A percentile compares a stretch with the other conserved stretches of the same genome.
phyloP scores from a whole-genome alignment of 495 filamentous ascomycete species.

The Xylaria scruposa region DNA sequence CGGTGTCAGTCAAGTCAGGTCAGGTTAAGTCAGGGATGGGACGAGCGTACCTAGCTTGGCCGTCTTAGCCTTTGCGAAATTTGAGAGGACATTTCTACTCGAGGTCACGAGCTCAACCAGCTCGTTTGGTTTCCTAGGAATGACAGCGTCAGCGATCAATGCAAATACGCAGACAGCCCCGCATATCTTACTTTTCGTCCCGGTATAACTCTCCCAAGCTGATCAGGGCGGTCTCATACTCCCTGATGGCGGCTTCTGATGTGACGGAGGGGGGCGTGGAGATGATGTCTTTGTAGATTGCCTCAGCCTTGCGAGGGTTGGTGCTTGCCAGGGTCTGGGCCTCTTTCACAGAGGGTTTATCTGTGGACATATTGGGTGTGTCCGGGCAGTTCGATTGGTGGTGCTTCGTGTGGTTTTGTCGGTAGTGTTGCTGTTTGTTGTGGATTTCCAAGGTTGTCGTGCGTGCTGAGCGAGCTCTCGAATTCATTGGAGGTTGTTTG shows the following conservation, averaged over 20 bases:
- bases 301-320: conserved; percentile 79
- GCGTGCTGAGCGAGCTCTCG: conserved; percentile 21
- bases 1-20: not conserved
- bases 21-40: too few relatives aligned
- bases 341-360: conserved; percentile 61
- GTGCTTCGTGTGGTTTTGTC: not conserved
- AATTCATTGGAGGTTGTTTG: conserved; percentile 13
- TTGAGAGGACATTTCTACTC: conserved; percentile 88
- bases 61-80: conserved; percentile 98
- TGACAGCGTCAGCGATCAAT: conserved; percentile 26
- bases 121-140: conserved; percentile 72
- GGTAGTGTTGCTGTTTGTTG: not conserved
- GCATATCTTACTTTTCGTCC: conserved; percentile 70
- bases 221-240: conserved; percentile 85
- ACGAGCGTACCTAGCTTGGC: conserved; percentile 96
- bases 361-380: conserved; percentile 38
- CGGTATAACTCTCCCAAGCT: conserved; percentile 90
- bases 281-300: conserved; percentile 85
- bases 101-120: conserved; percentile 90
- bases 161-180: not conserved
- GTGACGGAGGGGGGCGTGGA: conserved; percentile 81
- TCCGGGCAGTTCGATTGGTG: not conserved
- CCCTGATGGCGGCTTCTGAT: conserved; percentile 79
- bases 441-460: conserved; percentile 1
- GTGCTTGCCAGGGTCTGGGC: conserved; percentile 82